A percentile compares a stretch with the other conserved stretches of the same genome.
Evolutionary conservation across 2,329 filamentous ascomycete species (phyloP).

Genomic region (Mycogone perniciosa): DNA sequence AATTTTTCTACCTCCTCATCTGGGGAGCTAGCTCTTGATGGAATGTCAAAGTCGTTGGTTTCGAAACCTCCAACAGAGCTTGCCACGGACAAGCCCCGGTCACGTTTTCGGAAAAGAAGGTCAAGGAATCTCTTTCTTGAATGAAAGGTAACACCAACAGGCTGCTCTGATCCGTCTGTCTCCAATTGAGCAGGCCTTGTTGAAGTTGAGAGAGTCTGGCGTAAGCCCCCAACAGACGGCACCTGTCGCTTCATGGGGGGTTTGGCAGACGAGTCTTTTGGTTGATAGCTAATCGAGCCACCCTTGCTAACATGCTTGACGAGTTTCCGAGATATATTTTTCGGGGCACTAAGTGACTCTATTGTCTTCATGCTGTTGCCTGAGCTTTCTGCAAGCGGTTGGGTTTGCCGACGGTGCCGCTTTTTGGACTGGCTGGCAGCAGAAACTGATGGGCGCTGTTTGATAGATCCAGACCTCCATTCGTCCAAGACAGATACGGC

Average conservation of each 20-base stretch:
- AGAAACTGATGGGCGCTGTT: conserved; percentile 33
- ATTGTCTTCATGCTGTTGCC: conserved; percentile 16
- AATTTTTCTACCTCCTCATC: not conserved
- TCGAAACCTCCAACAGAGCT: conserved; percentile 1
- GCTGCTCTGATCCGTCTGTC: conserved; percentile 32
- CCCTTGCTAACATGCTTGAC: conserved; percentile 24
- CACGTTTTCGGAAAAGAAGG: conserved; percentile 41
- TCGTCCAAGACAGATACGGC: conserved; percentile 45
- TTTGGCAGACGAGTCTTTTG: conserved; percentile 3
- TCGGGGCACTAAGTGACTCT: not conserved
- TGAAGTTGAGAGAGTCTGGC: not conserved
- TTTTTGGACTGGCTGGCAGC: conserved; percentile 16
- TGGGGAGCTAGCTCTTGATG: not conserved
- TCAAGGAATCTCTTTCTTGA: conserved; percentile 50
- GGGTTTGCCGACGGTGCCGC: conserved; percentile 5
- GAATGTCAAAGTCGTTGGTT: not conserved
- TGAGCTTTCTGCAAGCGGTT: conserved; percentile 19
- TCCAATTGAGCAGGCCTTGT: conserved; percentile 53
- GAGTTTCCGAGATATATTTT: conserved; percentile 20
- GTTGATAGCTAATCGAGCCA: conserved; percentile 23
- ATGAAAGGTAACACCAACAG: conserved; percentile 37
- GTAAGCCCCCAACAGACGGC: not conserved
- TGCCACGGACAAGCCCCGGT: conserved; percentile 22
- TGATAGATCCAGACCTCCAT: conserved; percentile 51
- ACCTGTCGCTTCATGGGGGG: not conserved